Base-by-base conservation (phyloP, 495 filamentous ascomycete species). In the Paragyromitra xinjiangensis region DNA sequence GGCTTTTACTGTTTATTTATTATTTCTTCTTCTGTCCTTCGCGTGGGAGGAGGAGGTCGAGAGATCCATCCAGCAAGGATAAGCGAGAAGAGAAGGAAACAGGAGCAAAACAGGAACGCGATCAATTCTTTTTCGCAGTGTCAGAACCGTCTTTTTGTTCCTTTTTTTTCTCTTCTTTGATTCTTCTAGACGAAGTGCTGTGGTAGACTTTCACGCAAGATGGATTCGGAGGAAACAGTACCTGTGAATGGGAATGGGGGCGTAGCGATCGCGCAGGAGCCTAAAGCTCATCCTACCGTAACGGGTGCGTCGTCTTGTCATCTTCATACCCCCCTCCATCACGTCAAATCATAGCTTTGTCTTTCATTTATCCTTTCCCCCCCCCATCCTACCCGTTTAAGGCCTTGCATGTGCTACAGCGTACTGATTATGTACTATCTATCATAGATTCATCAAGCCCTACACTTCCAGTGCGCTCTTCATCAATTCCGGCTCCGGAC, bases 101-200 rank as follows among this genome's bases (percentile, higher is more conserved):
- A 76, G 53, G 29, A 42, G 45, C 51, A 79, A 71, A 51, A 71
- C 42, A 53, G 50, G 59, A 39, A 22, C 63, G 65, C 78, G 73
- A 76, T 74, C 58, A 77, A 71, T 78, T 78, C 64, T 78, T 79
- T 80, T 16, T 79, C 69, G 68, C 78, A 40, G n/a, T 65, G 50
- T 39, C 63, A 50, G 75, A 80, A 48, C 65, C 76, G 64, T 80
- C 53, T 80, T 69, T 80, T 61, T 78, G 16, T 62, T 78, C 58
- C 51, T 19, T 67, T 50, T 50, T 22, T 39, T 78, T 29, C 26
- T 66, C 39, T 29, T 59, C 44, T 59, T 64, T 80, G 40, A 77
- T 76, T 71, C 78, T 80, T 79, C 58, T 71, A 77, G 73, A 78
- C 64, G 66, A 77, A 79, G 73, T 73, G 70, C 63, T 66, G 74